These are phyloP conservation scores for Steccherinum ochraceum DNA, from an alignment of 768 basidiomycete genomes.

Conservation along the genomic window DNA sequence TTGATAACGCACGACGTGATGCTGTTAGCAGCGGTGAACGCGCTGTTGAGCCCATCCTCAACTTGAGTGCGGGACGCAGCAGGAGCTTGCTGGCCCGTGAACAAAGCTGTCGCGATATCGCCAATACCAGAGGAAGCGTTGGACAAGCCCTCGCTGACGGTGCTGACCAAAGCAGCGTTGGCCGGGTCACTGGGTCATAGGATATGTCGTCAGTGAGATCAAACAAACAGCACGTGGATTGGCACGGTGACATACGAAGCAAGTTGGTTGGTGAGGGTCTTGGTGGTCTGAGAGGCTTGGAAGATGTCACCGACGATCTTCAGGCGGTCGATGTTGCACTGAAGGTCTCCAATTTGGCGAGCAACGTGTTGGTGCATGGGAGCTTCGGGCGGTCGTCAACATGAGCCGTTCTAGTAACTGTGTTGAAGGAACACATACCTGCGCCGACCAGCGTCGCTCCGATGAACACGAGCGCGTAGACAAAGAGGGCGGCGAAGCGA, in stretches of 20 bases:
- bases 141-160: no score
- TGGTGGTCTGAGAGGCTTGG: conserved; percentile 9
- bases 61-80: no score
- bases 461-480: not conserved
- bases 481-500: not conserved
- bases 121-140: no score
- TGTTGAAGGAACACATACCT: not conserved
- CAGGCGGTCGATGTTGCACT: conserved; percentile 26
- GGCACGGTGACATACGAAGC: conserved; percentile 6
- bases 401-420: not conserved
- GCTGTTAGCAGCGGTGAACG: no score
- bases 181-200: no score
- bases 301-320: conserved; percentile 21
- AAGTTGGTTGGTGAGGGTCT: conserved; percentile 13
- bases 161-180: no score
- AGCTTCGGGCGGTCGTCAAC: not conserved
- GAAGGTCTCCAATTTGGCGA: conserved; percentile 24
- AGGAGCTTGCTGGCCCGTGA: no score
- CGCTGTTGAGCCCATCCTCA: no score
- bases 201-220: no score
- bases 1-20: no score
- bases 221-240: no score
- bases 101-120: no score
- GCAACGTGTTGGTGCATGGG: not conserved
- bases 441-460: not conserved